These are phyloP conservation scores for Argentina anserina DNA, from an alignment of 306 rosid genomes.

Conservation along the genomic window DNA sequence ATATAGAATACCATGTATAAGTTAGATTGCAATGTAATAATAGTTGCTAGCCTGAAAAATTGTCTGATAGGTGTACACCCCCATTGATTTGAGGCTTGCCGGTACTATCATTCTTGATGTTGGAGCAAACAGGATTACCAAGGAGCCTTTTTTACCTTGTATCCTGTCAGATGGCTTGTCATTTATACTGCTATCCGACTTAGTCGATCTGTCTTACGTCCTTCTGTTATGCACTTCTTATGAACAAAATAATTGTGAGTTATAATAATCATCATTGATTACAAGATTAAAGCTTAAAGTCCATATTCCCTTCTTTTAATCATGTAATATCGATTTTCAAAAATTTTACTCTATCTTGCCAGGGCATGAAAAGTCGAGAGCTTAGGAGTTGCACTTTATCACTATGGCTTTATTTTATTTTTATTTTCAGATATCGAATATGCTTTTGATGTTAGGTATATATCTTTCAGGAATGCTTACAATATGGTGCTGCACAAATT, in stretches of 20 bases:
- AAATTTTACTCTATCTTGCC: background rate
- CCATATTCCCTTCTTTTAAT: background rate
- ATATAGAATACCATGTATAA: background rate
- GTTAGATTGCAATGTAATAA: background rate
- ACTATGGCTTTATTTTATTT: background rate
- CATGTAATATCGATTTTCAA: background rate
- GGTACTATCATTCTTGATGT: background rate
- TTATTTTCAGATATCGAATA: constrained; percentile 4
- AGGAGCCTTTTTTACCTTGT: background rate
- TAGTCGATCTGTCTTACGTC: background rate
- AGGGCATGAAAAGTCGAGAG: background rate
- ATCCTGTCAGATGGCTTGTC: background rate
- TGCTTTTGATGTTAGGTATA: background rate
- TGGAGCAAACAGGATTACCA: background rate
- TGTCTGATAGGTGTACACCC: background rate
- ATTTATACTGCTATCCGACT: background rate
- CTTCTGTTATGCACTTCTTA: background rate
- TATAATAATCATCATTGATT: background rate
- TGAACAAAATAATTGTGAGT: background rate
- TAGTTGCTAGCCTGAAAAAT: background rate
- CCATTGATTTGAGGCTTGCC: background rate
- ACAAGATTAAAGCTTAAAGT: background rate
- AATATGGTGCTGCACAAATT: constrained; percentile 97
- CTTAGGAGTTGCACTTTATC: background rate
- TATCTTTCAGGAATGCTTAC: constrained; percentile 73